Conservation (phyloP, 345 rosid species). For the Mercurialis annua region DNA sequence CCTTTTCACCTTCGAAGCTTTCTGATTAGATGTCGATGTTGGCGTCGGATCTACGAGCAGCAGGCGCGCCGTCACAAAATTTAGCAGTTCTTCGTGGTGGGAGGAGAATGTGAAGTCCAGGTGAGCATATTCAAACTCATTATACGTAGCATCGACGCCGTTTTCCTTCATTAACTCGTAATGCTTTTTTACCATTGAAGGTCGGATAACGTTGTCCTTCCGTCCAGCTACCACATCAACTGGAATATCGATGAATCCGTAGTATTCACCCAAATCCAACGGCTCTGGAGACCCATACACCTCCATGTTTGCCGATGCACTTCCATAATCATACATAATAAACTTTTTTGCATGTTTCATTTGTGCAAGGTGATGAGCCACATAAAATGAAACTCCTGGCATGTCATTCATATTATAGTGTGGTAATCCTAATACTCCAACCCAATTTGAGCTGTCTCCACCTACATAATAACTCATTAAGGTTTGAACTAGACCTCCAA, state of each 20-base stretch:
- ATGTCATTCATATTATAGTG: constrained; percentile 98
- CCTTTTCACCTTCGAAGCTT: constrained; percentile 42
- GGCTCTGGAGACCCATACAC: constrained; percentile 77
- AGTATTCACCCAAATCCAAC: constrained; percentile 74
- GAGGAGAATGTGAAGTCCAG: constrained; percentile 94
- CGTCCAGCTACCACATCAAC: constrained; percentile 83
- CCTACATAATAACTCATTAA: constrained; percentile 81
- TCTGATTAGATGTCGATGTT: constrained; percentile 33
- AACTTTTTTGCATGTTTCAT: constrained; percentile 67
- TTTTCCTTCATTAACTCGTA: constrained; percentile 72
- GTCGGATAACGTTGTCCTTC: constrained; percentile 75
- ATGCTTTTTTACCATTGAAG: constrained; percentile 83
- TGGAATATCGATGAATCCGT: constrained; percentile 60
- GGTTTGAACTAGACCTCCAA: constrained; percentile 94
- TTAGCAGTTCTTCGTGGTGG: constrained; percentile 77
- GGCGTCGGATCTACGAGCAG: constrained; percentile 47
- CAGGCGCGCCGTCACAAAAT: constrained; percentile 78
- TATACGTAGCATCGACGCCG: constrained; percentile 60
- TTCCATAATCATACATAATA: constrained; percentile 84
- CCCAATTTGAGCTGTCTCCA: constrained; percentile 98
- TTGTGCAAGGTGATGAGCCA: constrained; percentile 85
- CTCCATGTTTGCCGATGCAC: constrained; percentile 55
- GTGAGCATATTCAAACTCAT: constrained; percentile 84
- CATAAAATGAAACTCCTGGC: constrained; percentile 85
- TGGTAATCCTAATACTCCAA: constrained; percentile 84